These are phyloP conservation scores for Talaromyces sp. DNA, from an alignment of 2,329 filamentous ascomycete species.

Conservation along the genomic window DNA sequence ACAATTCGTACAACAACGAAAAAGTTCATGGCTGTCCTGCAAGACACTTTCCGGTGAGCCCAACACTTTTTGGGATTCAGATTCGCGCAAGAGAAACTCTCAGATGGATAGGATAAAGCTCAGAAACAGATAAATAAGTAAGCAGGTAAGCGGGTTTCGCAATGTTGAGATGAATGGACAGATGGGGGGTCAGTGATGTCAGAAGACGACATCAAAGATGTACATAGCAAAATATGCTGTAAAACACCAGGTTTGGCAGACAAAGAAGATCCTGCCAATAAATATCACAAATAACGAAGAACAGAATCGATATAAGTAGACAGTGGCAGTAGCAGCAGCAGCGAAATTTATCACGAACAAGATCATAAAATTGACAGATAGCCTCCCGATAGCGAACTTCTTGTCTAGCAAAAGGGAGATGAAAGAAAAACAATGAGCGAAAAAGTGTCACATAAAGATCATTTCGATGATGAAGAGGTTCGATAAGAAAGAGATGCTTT, in stretches of 20 bases:
- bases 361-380: slow-evolving; percentile 16
- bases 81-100: neutral
- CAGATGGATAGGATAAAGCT: neutral
- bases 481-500: slow-evolving; percentile 3
- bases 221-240: neutral
- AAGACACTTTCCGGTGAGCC: neutral
- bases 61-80: neutral
- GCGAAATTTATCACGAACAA: slow-evolving; percentile 9
- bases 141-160: neutral
- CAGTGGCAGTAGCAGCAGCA: slow-evolving; percentile 15
- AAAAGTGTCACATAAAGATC: neutral
- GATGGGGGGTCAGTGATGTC: too few species aligned
- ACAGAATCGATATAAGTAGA: slow-evolving; percentile 10
- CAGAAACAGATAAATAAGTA: neutral
- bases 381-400: slow-evolving; percentile 16
- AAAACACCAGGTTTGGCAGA: neutral
- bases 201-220: neutral
- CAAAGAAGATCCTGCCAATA: neutral
- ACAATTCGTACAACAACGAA: neutral
- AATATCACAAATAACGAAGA: neutral
- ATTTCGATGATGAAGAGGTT: neutral
- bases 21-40: neutral
- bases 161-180: neutral
- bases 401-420: slow-evolving; percentile 14
- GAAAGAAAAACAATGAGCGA: neutral